Conservation (phyloP, 345 rosid species). For the Citrus glauca region DNA sequence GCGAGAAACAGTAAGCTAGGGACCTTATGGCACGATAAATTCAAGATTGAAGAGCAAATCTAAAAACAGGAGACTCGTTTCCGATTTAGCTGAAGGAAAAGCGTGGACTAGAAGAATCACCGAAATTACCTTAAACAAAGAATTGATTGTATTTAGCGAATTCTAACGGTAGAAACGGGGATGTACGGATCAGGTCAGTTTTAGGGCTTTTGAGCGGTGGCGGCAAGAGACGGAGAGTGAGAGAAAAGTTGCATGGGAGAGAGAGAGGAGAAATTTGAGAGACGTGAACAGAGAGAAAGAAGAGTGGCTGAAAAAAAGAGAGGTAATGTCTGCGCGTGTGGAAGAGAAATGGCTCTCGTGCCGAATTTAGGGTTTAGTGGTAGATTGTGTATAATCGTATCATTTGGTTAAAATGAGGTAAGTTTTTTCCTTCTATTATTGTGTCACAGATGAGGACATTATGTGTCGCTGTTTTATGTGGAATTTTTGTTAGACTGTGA, state of each 20-base stretch:
- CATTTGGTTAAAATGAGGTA: no score
- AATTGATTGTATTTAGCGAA: neutral
- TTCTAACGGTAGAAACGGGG: neutral
- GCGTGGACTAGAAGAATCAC: neutral
- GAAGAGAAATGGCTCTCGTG: conserved; percentile 32
- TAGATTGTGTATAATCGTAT: neutral
- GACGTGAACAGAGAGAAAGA: neutral
- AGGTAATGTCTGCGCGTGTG: conserved; percentile 31
- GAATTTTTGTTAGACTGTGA: neutral
- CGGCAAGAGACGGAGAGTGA: conserved; percentile 16
- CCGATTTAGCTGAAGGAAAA: neutral
- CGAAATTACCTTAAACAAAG: conserved; percentile 9
- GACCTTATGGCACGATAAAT: neutral
- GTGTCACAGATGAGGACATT: neutral
- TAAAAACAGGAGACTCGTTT: neutral
- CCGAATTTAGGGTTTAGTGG: conserved; percentile 15
- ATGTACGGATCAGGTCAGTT: neutral
- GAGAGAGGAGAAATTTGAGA: conserved; percentile 6
- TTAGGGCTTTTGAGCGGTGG: conserved; percentile 34
- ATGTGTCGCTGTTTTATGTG: neutral
- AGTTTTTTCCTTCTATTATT: neutral
- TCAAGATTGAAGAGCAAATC: neutral
- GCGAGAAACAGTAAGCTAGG: neutral
- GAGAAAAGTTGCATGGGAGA: neutral
- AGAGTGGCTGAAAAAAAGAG: conserved; percentile 16